Base-by-base conservation (phyloP, 169 alveolate genomes). In the Cyclospora cayetanensis region DNA sequence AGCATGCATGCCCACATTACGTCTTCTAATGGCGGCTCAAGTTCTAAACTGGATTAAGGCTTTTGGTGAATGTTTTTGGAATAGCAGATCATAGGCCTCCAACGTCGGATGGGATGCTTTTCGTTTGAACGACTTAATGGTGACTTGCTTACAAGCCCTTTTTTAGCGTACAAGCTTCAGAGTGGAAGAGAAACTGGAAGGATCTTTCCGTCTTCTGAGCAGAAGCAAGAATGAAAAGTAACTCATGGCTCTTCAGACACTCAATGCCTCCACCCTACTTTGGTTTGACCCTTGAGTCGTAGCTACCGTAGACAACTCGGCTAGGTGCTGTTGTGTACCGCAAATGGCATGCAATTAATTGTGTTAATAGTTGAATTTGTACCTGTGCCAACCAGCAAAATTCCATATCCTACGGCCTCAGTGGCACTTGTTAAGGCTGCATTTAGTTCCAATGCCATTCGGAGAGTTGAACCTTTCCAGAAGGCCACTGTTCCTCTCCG, bases 341-440 rank as follows among this genome's bases (percentile, higher is more conserved):
- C n/a, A n/a, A n/a, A n/a, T n/a, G n/a, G n/a, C n/a, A n/a, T n/a
- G n/a, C n/a, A n/a, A n/a, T n/a, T n/a, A n/a, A n/a, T n/a, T n/a
- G n/a, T n/a, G n/a, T n/a, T n/a, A n/a, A n/a, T n/a, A n/a, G n/a
- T n/a, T n/a, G n/a, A n/a, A n/a, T n/a, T n/a, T n/a, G n/a, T n/a
- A 80, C 89, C 89, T 80, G 89, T 80, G 18, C 89, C 89, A 27
- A 74, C 25, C 15, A 80, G 89, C 76, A 80, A 41, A 11, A 80
- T 53, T 2, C 52, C 89, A 3, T 39, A 74, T 41, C 39, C 89
- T 5, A 37, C 25, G 4, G 41, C 74, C 89, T 80, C 89, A 15
- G 72, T 52, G 22, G 72, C 89, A 39, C 89, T 80, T 35, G 76
- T n/a, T 52, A 80, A 3, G 70, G 89, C 76, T 20, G 27, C 42